These are phyloP conservation scores for Rhinocladiella similis DNA, from an alignment of 2,329 filamentous ascomycete genomes.

Conservation along the genomic window DNA sequence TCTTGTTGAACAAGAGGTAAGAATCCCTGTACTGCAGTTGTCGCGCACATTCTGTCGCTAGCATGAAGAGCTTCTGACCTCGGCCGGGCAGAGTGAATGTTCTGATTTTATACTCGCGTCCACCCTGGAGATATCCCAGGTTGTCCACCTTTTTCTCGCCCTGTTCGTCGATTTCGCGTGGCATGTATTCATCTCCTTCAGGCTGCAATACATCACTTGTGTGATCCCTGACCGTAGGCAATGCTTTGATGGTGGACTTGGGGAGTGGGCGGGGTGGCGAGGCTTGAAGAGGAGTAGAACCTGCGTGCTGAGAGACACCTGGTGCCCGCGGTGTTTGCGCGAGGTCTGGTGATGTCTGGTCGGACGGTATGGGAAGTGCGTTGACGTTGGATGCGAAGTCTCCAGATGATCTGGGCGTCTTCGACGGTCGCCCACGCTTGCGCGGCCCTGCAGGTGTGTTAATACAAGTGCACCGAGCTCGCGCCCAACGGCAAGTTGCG, in stretches of 20 bases:
- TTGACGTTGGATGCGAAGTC: conserved; percentile 32
- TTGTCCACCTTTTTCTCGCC: conserved; percentile 91
- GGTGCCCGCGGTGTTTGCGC: conserved; percentile 42
- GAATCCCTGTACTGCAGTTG: conserved; percentile 93
- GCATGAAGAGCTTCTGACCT: conserved; percentile 95
- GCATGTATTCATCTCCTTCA: conserved; percentile 90
- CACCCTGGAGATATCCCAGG: conserved; percentile 78
- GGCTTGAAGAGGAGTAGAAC: conserved; percentile 56
- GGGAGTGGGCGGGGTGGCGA: conserved; percentile 53
- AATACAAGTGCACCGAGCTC: not conserved
- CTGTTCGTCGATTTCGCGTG: conserved; percentile 86
- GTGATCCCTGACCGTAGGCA: conserved; percentile 94
- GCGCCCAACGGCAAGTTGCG: not conserved
- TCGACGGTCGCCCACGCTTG: conserved; percentile 52
- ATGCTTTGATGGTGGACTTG: conserved; percentile 74
- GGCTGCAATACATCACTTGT: conserved; percentile 92
- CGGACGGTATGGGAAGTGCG: conserved; percentile 33
- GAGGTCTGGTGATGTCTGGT: conserved; percentile 33
- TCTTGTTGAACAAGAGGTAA: conserved; percentile 99
- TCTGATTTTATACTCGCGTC: conserved; percentile 85
- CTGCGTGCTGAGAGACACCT: conserved; percentile 11
- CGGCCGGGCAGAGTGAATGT: conserved; percentile 91
- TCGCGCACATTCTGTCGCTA: conserved; percentile 93
- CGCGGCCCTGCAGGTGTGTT: conserved; percentile 37
- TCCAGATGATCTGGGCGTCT: conserved; percentile 43